phyloP scores from a whole-genome alignment of 371 early-diverging fungal genomes.

The Apophysomyces variabilis region DNA sequence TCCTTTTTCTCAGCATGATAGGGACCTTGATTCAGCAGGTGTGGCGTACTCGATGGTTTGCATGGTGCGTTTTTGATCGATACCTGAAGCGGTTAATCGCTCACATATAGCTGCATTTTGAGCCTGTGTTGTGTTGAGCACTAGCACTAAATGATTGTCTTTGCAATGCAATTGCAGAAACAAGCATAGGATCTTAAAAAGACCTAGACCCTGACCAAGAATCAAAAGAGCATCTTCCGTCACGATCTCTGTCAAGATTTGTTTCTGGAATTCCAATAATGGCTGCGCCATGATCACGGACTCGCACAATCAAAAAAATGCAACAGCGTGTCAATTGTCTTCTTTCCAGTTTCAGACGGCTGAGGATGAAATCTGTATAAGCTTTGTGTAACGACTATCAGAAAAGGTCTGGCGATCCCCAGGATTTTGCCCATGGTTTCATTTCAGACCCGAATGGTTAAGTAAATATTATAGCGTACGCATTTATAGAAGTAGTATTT shows the following conservation, averaged over 20 bases:
- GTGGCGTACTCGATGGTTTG: conserved; percentile 71
- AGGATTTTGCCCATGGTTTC: too few relatives aligned
- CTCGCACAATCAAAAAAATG: background rate
- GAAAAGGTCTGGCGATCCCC: too few relatives aligned
- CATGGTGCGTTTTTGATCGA: conserved; percentile 39
- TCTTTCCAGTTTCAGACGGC: too few relatives aligned
- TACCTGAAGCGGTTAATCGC: conserved; percentile 52
- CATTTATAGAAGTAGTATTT: too few relatives aligned
- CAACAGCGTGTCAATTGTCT: background rate
- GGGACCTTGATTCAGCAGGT: conserved; percentile 59
- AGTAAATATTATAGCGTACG: too few relatives aligned
- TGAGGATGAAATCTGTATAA: too few relatives aligned
- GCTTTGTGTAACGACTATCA: too few relatives aligned
- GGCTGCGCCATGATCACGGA: conserved; percentile 8
- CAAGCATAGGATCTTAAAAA: conserved; percentile 68
- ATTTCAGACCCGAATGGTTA: too few relatives aligned
- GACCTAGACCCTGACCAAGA: conserved; percentile 81
- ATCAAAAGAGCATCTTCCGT: conserved; percentile 85
- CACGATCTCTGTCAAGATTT: conserved; percentile 71
- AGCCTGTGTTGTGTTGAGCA: conserved; percentile 75
- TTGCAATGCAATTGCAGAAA: conserved; percentile 73
- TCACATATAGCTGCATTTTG: conserved; percentile 68
- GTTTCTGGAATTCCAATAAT: conserved; percentile 71
- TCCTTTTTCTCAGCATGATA: background rate
- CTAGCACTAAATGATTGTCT: conserved; percentile 76